These are phyloP conservation scores for Arxiozyma telluris DNA, from an alignment of 1,139 yeast genomes.

Conservation along the genomic window DNA sequence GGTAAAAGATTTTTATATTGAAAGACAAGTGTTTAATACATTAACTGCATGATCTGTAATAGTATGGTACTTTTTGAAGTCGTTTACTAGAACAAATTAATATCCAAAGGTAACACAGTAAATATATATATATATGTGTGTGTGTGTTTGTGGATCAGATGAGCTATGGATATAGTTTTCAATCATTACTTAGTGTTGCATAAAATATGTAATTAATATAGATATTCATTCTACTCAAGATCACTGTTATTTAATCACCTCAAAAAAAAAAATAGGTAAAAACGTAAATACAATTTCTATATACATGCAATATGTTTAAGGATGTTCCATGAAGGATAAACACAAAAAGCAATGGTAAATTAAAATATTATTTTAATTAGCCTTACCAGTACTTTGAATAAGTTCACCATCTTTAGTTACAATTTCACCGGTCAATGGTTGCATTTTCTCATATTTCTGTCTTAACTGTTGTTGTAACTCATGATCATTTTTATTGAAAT, in stretches of 20 bases:
- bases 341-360: not conserved
- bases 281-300: not conserved
- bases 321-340: not conserved
- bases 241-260: not conserved
- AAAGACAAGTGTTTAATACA: not conserved
- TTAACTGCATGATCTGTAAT: not conserved
- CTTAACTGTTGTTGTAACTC: constrained; percentile 61
- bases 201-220: too few relatives aligned
- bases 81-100: too few relatives aligned
- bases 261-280: too few relatives aligned
- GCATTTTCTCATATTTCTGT: constrained; percentile 53
- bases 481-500: constrained; percentile 63
- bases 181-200: not conserved
- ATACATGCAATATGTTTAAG: not conserved
- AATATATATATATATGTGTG: too few relatives aligned
- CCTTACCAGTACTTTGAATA: not conserved
- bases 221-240: not conserved
- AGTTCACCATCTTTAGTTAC: constrained; percentile 25
- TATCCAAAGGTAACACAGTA: too few relatives aligned
- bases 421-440: constrained; percentile 51
- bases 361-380: too few relatives aligned
- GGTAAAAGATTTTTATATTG: not conserved
- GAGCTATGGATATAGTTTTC: not conserved
- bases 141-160: too few relatives aligned
- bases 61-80: not conserved